Evolutionary conservation across 495 filamentous ascomycete species (phyloP), one percentile per base, ranked within the genome.

Genomic region (Pyrenopolyporus hunteri): DNA sequence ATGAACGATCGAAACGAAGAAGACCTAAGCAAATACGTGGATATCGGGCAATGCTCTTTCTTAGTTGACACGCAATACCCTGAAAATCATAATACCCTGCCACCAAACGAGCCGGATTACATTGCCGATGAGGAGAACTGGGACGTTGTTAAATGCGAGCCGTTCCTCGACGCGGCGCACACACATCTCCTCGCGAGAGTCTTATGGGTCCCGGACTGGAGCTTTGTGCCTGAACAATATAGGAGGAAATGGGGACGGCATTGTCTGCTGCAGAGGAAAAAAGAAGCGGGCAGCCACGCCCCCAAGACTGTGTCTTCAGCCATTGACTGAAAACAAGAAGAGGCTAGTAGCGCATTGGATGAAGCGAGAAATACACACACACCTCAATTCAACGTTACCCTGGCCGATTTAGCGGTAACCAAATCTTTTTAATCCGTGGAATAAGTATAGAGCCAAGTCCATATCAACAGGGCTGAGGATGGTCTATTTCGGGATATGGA

Each of bases 1-100:
- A 90, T 99, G 86, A 99, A 99, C 68, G 91, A 97, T 70, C 82
- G 85, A 48, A 99, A 99, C 70, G 77, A 84, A 60, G 92, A 96
- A 67, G 95, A 99, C 72, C 74, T 78, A 33, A 82, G 81, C 14
- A 98, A 99, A 87, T 93, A 98, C 67, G 90, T 85, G 20, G 86
- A 91, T 51, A 73, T 95, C 39, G 79, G 76, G 29, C 78, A 83
- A 37, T 98, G 95, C 68, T 81, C 84, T 17, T 97, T 93, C 74
- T 71, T 98, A 11, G 87, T 98, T 29, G 94, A 98, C 71, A 94
- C 91, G 2, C 85, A 88, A 52, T 93, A 93, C 62, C 85, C 89
- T 0, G 78, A 78, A 39, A 73, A 78, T 20, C 60, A 57, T 32
- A 35, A 67, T 25, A 53, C 66, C 17, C 50, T 74, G n/a, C 72